A percentile compares a stretch with the other conserved stretches of the same genome.
These are phyloP conservation scores for Nitzschia inconspicua DNA, from an alignment of 108 stramenopile genomes.

Conservation along the genomic window DNA sequence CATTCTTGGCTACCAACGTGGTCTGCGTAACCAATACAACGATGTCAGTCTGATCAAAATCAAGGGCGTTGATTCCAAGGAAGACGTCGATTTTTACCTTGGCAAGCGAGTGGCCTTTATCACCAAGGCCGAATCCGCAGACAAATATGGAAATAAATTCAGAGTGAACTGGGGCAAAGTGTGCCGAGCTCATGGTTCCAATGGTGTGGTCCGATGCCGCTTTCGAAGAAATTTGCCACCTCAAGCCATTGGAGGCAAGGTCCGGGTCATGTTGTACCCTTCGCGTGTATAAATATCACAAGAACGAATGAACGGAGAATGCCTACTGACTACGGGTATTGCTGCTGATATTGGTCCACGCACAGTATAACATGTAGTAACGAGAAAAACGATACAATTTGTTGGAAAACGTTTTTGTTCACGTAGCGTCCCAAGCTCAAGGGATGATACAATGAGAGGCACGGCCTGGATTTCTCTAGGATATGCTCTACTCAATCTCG, in stretches of 20 bases:
- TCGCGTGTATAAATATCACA: conserved; percentile 36
- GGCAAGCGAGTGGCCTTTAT: conserved; percentile 99
- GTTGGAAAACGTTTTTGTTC: no score
- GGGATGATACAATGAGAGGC: no score
- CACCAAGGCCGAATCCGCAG: conserved; percentile 83
- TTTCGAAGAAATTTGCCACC: conserved; percentile 95
- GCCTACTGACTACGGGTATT: no score
- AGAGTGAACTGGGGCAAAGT: conserved; percentile 99
- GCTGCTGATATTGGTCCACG: no score
- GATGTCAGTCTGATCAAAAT: conserved; percentile 98
- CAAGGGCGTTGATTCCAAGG: conserved; percentile 91
- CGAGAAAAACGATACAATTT: no score
- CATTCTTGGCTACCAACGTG: conserved; percentile 98
- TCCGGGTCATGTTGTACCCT: conserved; percentile 92
- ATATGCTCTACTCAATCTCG: no score
- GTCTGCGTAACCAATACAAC: conserved; percentile 95
- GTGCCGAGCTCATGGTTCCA: conserved; percentile 93
- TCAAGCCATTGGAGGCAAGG: conserved; percentile 88
- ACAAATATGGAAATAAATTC: conserved; percentile 90
- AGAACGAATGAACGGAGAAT: background rate
- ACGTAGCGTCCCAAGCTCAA: no score
- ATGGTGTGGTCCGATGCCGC: conserved; percentile 98
- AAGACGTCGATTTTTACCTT: conserved; percentile 94
- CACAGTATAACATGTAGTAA: no score
- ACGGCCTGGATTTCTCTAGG: no score